Conservation (phyloP, 352 stramenopile genomes). For the Aphanomyces euteiches region DNA sequence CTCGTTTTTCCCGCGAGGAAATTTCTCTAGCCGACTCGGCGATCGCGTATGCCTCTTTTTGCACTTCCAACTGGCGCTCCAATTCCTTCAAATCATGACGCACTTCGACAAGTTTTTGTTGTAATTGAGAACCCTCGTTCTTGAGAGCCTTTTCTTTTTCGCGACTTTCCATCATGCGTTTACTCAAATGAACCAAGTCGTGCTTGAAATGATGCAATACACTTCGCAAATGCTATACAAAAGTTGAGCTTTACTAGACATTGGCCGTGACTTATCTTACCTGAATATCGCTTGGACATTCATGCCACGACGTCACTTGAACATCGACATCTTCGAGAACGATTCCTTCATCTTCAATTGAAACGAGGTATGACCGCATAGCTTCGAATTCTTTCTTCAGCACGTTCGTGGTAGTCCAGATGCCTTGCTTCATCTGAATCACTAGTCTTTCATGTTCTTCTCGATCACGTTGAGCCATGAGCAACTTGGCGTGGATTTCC, state of each 20-base stretch:
- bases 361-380: constrained; percentile 18
- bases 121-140: neutral
- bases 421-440: constrained; percentile 28
- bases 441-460: constrained; percentile 30
- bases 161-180: constrained; percentile 15
- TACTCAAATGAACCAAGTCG: constrained; percentile 25
- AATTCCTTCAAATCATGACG: constrained; percentile 40
- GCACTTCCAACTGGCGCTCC: constrained; percentile 35
- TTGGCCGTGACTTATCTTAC: constrained; percentile 9
- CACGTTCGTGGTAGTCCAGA: constrained; percentile 25
- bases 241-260: neutral
- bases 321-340: constrained; percentile 26
- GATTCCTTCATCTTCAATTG: constrained; percentile 23
- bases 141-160: constrained; percentile 18
- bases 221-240: constrained; percentile 12
- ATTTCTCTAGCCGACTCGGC: constrained; percentile 64
- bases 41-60: constrained; percentile 34
- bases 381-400: constrained; percentile 29
- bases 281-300: constrained; percentile 28
- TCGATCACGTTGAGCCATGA: constrained; percentile 42
- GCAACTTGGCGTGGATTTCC: constrained; percentile 43
- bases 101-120: constrained; percentile 1
- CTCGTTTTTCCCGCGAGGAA: constrained; percentile 49
- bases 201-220: constrained; percentile 27
- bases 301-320: constrained; percentile 24